Percentiles rank a stretch among this genome's conserved stretches.
Conservation (phyloP, 495 filamentous ascomycete species). For the Umbilicaria muhlenbergii region DNA sequence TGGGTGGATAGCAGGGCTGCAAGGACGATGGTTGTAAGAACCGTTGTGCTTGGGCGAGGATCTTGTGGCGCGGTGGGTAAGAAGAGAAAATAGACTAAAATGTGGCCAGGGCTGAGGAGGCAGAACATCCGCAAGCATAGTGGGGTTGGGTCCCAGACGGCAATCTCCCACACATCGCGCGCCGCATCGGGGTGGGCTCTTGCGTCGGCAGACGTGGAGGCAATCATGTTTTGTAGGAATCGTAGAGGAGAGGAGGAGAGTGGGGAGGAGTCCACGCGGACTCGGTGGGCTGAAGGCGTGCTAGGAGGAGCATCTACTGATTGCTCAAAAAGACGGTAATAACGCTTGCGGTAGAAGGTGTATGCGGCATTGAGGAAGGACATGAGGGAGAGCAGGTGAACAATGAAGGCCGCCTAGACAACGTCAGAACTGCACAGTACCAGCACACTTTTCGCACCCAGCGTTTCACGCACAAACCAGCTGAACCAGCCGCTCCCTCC, state of each 20-base stretch:
- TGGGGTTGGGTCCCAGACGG: slow-evolving; percentile 84
- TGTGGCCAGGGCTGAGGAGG: slow-evolving; percentile 82
- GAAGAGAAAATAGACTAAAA: slow-evolving; percentile 75
- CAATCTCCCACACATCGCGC: slow-evolving; percentile 88
- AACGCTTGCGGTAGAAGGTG: slow-evolving; percentile 66
- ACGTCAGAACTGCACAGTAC: not conserved
- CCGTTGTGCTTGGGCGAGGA: slow-evolving; percentile 65
- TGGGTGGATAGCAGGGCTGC: slow-evolving; percentile 61
- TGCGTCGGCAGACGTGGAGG: slow-evolving; percentile 42
- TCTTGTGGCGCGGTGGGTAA: slow-evolving; percentile 63
- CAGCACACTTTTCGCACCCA: not conserved
- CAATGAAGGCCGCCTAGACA: slow-evolving; percentile 46
- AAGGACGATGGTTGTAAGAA: slow-evolving; percentile 63
- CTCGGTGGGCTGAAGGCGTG: slow-evolving; percentile 79
- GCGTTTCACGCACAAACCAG: slow-evolving; percentile 53
- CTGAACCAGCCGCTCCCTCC: slow-evolving; percentile 45
- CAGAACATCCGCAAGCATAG: slow-evolving; percentile 72
- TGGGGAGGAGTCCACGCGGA: slow-evolving; percentile 80
- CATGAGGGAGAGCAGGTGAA: slow-evolving; percentile 47
- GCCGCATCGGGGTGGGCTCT: slow-evolving; percentile 72
- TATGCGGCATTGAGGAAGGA: slow-evolving; percentile 64
- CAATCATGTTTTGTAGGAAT: slow-evolving; percentile 53
- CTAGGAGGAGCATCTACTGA: slow-evolving; percentile 55
- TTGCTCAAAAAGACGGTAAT: slow-evolving; percentile 84
- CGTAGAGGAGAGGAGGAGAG: slow-evolving; percentile 62